Evolutionary conservation across 208 protist genomes (phyloP), one percentile per base, ranked within the genome.

Genomic region (Acanthamoeba healyi): DNA sequence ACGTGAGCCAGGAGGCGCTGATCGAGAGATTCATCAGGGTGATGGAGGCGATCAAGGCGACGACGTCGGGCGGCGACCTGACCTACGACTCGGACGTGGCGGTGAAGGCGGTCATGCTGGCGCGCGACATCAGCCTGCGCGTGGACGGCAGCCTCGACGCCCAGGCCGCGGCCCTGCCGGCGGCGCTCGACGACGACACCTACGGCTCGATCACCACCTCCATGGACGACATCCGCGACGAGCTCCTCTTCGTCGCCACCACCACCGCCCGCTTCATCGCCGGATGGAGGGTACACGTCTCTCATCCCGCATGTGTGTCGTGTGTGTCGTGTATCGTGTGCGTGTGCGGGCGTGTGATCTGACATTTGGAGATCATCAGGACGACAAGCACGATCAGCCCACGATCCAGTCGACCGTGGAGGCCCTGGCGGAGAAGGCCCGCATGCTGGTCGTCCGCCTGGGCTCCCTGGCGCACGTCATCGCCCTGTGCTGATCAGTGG

Each of bases 81-180:
- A 3, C 61, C 61, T 67, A 67, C 61, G n/a, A 67, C n/a, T 3
- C 5, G 7, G 29, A 67, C 9, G 19, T 29, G 12, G 61, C 61
- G n/a, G 61, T 67, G 4, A 29, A 67, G 61, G 61, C 61, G 24
- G 61, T 67, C 29, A 32, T 67, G 61, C 61, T 67, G 4, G 61
- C 61, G 0, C 61, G 61, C 61, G 61, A 67, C 61, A 67, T 67
- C 61, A 67, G 61, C 61, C 61, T 67, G 61, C 61, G 61, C 61
- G 29, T 67, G 4, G 61, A 67, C 29, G 19, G 14, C 9, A 5
- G 36, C 61, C 29, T 67, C 0, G 61, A 67, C 29, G n/a, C 32
- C n/a, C 29, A 36, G 61, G 54, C 22, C 17, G 54, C 15, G 17
- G 22, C 54, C 54, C 5, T 67, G 61, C 61, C 61, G 12, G 29